phyloP scores from a whole-genome alignment of 495 filamentous ascomycete genomes.

The Bathelium albidoporum region DNA sequence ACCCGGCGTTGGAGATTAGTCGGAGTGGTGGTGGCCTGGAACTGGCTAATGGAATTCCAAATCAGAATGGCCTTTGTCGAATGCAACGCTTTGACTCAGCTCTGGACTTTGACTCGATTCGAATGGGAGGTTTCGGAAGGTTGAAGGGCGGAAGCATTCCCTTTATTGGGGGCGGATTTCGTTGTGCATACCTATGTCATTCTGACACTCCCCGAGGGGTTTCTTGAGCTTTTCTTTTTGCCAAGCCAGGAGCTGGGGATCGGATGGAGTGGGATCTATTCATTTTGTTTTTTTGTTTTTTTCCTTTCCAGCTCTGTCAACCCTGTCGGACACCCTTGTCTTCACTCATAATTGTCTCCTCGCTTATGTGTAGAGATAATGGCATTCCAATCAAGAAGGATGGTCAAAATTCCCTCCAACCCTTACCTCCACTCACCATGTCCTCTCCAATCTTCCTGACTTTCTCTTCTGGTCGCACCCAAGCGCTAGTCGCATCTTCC shows the following conservation, averaged over 20 bases:
- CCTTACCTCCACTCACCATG: constrained; percentile 20
- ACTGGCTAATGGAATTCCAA: not conserved
- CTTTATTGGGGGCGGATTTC: not conserved
- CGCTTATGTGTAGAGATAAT: not conserved
- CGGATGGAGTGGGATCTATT: too few relatives aligned
- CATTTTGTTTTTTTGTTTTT: too few relatives aligned
- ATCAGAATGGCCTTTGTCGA: not conserved
- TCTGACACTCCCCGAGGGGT: too few relatives aligned
- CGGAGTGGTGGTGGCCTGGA: not conserved
- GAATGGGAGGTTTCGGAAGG: not conserved
- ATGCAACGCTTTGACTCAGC: not conserved
- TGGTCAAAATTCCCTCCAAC: constrained; percentile 20
- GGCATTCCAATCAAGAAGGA: not conserved
- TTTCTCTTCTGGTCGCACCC: constrained; percentile 31
- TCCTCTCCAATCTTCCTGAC: constrained; percentile 22
- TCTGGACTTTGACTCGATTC: not conserved
- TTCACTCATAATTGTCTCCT: not conserved
- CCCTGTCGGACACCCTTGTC: too few relatives aligned
- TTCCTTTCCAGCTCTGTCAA: not conserved
- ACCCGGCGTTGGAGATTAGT: not conserved
- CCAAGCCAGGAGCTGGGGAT: too few relatives aligned
- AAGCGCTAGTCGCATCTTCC: constrained; percentile 30
- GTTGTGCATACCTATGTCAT: not conserved
- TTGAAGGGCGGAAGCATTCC: not conserved
- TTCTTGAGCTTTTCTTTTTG: too few relatives aligned